Base-by-base conservation (phyloP, 2,329 filamentous ascomycete genomes). In the Ascomycota sp. region DNA sequence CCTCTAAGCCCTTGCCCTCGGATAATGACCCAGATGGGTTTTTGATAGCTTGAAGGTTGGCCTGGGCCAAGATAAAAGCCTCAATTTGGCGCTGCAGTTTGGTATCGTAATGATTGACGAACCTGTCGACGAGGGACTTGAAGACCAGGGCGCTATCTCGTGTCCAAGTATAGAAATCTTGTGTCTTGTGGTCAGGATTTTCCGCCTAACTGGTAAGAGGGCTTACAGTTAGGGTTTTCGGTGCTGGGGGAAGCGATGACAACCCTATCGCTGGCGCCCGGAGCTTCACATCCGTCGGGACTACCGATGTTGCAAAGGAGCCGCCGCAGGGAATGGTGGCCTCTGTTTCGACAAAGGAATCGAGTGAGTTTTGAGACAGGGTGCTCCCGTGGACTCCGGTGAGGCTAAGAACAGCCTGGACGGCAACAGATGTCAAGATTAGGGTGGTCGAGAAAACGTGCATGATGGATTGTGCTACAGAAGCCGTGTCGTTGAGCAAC, bases 91-190 rank as follows among this genome's bases (percentile, higher is more conserved):
- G 52, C 40, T 75, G 69, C 13, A 81, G 53, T 11, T 51, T 50
- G 2, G 56, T 50, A 38, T 76, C 64, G 26, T 74, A 76, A 29
- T 54, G 55, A 33, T 67, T 55, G 27, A 53, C 44, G 44, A 82
- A 75, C 13, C 66, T 59, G 40, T 85, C 78, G 7, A 77, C 57
- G 11, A 85, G 51, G 17, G 57, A 56, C 52, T 80, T 81, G 54
- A 77, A 68, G 3, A 70, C 69, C 20, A 85, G 58, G 17, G 72
- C 75, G 11, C 74, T 65, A 47, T 86, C 79, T 42, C 79, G 59
- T 2, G 73, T 81, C 79, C 79, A 86, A 1, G 75, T 81, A 43
- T 71, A 85, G 44, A 65, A 83, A 48, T 85, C 75, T 80, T 30
- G 19, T 13, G 22, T 15, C n/a, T 8, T n/a, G 23, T 12, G 34